Evolutionary conservation across 257 asterid species (phyloP).

Genomic region (Gentiana straminea): DNA sequence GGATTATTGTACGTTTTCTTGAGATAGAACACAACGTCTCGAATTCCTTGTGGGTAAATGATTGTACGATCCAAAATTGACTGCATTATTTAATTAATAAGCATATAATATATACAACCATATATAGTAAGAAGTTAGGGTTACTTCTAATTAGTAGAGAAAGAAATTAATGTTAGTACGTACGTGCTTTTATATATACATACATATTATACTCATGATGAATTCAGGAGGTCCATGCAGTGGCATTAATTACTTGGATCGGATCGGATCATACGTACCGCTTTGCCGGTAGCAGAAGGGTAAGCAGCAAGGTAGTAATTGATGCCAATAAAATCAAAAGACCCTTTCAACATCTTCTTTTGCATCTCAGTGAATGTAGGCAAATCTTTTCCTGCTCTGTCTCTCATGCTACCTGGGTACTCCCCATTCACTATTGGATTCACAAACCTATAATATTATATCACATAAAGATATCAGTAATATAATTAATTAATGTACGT

Average conservation of each 20-base stretch:
- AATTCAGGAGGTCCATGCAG: not conserved
- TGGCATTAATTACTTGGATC: too few relatives aligned
- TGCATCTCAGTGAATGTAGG: slow-evolving; percentile 10
- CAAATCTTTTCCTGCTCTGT: not conserved
- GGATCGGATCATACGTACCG: too few relatives aligned
- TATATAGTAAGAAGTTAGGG: not conserved
- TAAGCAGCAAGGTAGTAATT: slow-evolving; percentile 12
- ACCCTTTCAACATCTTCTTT: slow-evolving; percentile 2
- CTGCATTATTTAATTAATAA: slow-evolving; percentile 14
- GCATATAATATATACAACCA: not conserved
- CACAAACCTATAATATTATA: slow-evolving; percentile 1
- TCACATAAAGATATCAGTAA: too few relatives aligned
- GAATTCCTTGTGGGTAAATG: slow-evolving; percentile 38
- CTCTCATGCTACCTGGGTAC: slow-evolving; percentile 7
- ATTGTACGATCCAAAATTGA: slow-evolving; percentile 19
- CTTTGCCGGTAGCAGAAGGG: not conserved
- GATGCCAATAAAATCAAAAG: slow-evolving; percentile 11
- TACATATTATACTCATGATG: not conserved
- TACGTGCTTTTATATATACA: not conserved
- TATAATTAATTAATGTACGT: too few relatives aligned
- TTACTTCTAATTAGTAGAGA: not conserved
- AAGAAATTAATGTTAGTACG: not conserved
- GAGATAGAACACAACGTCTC: slow-evolving; percentile 25
- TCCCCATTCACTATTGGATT: slow-evolving; percentile 10
- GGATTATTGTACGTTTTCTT: slow-evolving; percentile 35